Conservation (phyloP, 768 basidiomycete genomes). For the Leucogyrophana mollusca region DNA sequence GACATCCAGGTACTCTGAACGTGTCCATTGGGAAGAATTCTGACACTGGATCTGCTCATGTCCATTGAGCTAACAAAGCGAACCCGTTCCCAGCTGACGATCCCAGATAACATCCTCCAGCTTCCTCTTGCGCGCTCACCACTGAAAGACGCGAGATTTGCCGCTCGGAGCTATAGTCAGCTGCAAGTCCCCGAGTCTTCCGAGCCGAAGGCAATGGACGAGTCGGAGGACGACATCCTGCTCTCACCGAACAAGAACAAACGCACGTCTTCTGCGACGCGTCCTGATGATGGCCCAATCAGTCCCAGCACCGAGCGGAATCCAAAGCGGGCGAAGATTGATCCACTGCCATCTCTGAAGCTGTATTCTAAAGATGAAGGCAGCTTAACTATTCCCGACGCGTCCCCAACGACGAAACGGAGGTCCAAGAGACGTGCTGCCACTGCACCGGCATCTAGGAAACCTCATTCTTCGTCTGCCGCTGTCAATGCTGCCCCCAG, state of each 20-base stretch:
- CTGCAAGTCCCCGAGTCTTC: neutral
- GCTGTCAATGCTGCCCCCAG: conserved; percentile 5
- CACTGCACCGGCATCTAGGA: conserved; percentile 16
- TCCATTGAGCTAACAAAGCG: conserved; percentile 15
- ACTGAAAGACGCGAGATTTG: conserved; percentile 49
- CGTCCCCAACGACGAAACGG: conserved; percentile 18
- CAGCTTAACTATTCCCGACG: conserved; percentile 5
- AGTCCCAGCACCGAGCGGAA: conserved; percentile 14
- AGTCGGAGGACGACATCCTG: conserved; percentile 46
- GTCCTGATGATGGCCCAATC: conserved; percentile 8
- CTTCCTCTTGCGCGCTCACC: conserved; percentile 47
- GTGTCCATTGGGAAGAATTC: no score
- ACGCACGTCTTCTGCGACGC: conserved; percentile 26
- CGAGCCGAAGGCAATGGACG: conserved; percentile 21
- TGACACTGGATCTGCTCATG: neutral
- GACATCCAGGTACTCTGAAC: no score
- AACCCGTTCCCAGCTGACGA: conserved; percentile 52
- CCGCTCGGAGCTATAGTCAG: conserved; percentile 7
- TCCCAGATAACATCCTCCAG: conserved; percentile 46
- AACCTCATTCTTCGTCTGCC: conserved; percentile 14
- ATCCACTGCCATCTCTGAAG: conserved; percentile 15
- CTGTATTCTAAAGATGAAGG: conserved; percentile 5
- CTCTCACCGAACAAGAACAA: conserved; percentile 29
- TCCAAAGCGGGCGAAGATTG: conserved; percentile 24
- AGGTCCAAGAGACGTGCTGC: conserved; percentile 15